These are phyloP conservation scores for Dentipellis sp. DNA, from an alignment of 768 basidiomycete species.

Conservation along the genomic window DNA sequence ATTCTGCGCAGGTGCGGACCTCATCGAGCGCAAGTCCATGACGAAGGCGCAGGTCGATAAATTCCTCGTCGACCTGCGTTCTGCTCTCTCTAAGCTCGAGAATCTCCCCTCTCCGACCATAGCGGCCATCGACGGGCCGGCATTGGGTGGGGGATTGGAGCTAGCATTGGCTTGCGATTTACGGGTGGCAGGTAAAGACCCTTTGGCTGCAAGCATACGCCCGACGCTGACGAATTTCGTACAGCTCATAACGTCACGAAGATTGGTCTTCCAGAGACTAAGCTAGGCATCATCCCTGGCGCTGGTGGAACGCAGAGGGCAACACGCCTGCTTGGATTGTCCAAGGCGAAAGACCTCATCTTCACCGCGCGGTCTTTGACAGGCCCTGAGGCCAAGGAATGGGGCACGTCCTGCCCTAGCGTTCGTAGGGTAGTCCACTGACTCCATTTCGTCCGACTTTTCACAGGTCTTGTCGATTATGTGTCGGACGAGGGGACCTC, in stretches of 20 bases:
- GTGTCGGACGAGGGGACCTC: constrained; percentile 49
- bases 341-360: constrained; percentile 81
- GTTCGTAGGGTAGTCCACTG: background rate
- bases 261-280: constrained; percentile 79
- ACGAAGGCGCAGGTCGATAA: constrained; percentile 57
- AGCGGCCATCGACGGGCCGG: constrained; percentile 88
- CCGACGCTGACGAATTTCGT: background rate
- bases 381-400: constrained; percentile 59
- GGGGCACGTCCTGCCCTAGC: constrained; percentile 36
- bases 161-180: constrained; percentile 84
- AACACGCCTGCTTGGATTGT: constrained; percentile 65
- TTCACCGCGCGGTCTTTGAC: constrained; percentile 68
- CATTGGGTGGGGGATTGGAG: constrained; percentile 90
- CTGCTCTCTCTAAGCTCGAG: constrained; percentile 68
- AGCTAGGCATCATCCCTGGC: constrained; percentile 79
- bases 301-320: constrained; percentile 85
- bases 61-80: constrained; percentile 70
- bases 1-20: constrained; percentile 91
- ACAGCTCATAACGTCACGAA: constrained; percentile 63
- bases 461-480: constrained; percentile 74
- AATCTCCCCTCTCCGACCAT: constrained; percentile 81
- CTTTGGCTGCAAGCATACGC: background rate
- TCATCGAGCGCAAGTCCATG: constrained; percentile 82
- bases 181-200: constrained; percentile 69
- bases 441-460: background rate